These are phyloP conservation scores for Brassica hybrid DNA, from an alignment of 441 rosid genomes.

Conservation along the genomic window DNA sequence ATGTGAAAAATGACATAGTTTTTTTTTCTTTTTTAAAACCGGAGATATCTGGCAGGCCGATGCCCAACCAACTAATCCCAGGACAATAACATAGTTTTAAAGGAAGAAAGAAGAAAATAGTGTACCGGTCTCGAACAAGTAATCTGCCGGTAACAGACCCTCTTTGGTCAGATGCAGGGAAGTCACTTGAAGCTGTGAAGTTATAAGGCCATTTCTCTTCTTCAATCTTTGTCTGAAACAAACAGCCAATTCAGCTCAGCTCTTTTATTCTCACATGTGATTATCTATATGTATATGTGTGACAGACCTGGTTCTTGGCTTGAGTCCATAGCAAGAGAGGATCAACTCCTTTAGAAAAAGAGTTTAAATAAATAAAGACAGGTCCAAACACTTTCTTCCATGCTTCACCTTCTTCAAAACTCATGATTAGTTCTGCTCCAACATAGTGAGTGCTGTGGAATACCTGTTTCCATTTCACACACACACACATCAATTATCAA, in stretches of 20 bases:
- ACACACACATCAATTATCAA: background rate
- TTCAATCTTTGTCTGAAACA: conserved; percentile 48
- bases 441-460: conserved; percentile 71
- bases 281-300: conserved; percentile 39
- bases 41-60: too few relatives aligned
- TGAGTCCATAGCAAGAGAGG: conserved; percentile 62
- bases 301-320: conserved; percentile 65
- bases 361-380: conserved; percentile 60
- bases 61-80: too few relatives aligned
- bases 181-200: conserved; percentile 58
- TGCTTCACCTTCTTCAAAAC: conserved; percentile 49
- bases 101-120: background rate
- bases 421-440: conserved; percentile 62
- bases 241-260: background rate
- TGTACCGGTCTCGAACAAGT: conserved; percentile 58
- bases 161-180: conserved; percentile 55
- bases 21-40: too few relatives aligned
- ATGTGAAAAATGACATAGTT: background rate
- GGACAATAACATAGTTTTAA: background rate
- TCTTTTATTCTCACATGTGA: background rate
- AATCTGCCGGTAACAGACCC: conserved; percentile 61
- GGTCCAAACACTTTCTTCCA: conserved; percentile 91
- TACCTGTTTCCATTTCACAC: conserved; percentile 48
- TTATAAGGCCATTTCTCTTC: conserved; percentile 69
- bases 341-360: conserved; percentile 47